These are phyloP conservation scores for Magnaporthiopsis incrustans DNA, from an alignment of 2,329 filamentous ascomycete genomes.

Conservation along the genomic window DNA sequence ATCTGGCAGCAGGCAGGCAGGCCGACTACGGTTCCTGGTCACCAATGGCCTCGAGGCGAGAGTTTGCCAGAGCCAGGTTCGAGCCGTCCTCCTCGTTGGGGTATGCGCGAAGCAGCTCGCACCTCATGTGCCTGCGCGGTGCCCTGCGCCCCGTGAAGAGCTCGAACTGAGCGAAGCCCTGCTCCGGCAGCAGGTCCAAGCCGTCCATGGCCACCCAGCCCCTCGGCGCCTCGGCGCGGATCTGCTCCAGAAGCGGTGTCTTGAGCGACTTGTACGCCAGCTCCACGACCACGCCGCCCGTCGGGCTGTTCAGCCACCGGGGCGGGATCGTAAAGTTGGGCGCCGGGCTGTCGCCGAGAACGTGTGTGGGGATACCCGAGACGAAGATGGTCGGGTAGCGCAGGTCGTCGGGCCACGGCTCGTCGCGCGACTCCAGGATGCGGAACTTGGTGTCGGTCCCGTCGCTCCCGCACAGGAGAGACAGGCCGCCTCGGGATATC, in stretches of 20 bases:
- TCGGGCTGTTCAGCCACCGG: slow-evolving; percentile 63
- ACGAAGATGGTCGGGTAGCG: slow-evolving; percentile 65
- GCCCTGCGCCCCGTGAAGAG: slow-evolving; percentile 67
- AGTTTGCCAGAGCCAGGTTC: slow-evolving; percentile 25
- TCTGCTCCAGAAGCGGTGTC: slow-evolving; percentile 63
- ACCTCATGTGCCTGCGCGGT: slow-evolving; percentile 61
- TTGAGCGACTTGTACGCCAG: slow-evolving; percentile 66
- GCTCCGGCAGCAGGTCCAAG: slow-evolving; percentile 67
- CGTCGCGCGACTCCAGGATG: slow-evolving; percentile 49
- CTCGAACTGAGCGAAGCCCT: slow-evolving; percentile 76
- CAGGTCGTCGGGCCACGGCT: slow-evolving; percentile 57
- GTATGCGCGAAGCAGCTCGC: slow-evolving; percentile 22
- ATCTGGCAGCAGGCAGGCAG: no score
- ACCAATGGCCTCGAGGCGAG: slow-evolving; percentile 29
- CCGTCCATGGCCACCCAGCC: slow-evolving; percentile 73
- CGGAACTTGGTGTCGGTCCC: slow-evolving; percentile 37
- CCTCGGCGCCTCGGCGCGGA: slow-evolving; percentile 47
- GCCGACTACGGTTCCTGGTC: slow-evolving; percentile 26
- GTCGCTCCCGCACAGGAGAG: no score
- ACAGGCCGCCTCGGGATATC: slow-evolving; percentile 31
- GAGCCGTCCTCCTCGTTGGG: slow-evolving; percentile 5
- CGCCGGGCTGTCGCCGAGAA: slow-evolving; percentile 53
- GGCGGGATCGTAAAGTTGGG: slow-evolving; percentile 63
- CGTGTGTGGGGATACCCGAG: slow-evolving; percentile 67
- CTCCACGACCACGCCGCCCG: slow-evolving; percentile 69